These are phyloP conservation scores for Linum lewisii DNA, from an alignment of 345 rosid genomes.

Conservation along the genomic window DNA sequence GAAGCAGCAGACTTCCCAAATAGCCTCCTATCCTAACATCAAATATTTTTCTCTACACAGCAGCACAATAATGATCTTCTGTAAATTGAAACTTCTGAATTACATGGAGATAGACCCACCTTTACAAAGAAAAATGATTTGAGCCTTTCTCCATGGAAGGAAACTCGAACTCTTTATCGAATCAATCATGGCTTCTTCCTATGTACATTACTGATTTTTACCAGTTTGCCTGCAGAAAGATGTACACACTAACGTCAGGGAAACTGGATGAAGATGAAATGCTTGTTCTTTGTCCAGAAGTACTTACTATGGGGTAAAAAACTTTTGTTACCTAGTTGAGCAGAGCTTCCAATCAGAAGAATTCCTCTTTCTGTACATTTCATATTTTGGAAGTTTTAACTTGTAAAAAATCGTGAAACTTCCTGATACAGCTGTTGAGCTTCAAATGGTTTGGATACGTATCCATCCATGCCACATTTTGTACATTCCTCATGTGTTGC, in stretches of 20 bases:
- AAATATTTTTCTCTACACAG: conserved; percentile 16
- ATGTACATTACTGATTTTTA: conserved; percentile 18
- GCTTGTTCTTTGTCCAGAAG: neutral
- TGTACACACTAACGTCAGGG: neutral
- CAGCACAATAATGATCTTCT: neutral
- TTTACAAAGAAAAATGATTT: conserved; percentile 3
- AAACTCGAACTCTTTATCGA: conserved; percentile 13
- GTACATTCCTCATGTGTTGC: conserved; percentile 72
- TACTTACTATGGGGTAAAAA: conserved; percentile 31
- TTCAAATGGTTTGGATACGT: conserved; percentile 93
- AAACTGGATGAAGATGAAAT: neutral
- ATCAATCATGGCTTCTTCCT: conserved; percentile 21
- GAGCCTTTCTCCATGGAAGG: conserved; percentile 5
- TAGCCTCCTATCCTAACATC: conserved; percentile 8
- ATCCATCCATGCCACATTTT: conserved; percentile 71
- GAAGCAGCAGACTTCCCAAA: conserved; percentile 13
- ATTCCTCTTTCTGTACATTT: conserved; percentile 12
- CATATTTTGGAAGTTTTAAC: conserved; percentile 7
- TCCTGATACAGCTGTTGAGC: conserved; percentile 70
- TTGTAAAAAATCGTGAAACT: conserved; percentile 56
- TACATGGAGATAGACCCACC: conserved; percentile 16
- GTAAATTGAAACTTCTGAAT: conserved; percentile 4
- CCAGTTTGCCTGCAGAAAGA: conserved; percentile 20
- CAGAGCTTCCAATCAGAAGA: conserved; percentile 11
- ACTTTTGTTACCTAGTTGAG: conserved; percentile 8